Conservation (phyloP, 1,284 basidiomycete genomes). For the Malassezia cuniculi region DNA sequence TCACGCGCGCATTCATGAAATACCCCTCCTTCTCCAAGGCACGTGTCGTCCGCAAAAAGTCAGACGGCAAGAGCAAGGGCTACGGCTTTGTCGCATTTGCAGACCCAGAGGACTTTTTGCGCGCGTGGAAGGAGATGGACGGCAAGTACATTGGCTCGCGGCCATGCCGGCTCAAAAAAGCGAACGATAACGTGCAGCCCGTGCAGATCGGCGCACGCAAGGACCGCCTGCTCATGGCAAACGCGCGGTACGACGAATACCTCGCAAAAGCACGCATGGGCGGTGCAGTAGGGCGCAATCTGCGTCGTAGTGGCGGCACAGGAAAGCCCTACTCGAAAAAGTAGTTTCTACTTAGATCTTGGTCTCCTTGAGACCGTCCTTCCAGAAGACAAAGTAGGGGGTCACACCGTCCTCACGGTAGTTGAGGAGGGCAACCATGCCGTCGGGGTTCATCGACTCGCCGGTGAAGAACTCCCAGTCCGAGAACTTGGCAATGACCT, state of each 20-base stretch:
- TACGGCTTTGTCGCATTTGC: slow-evolving; percentile 96
- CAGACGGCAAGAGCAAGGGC: slow-evolving; percentile 66
- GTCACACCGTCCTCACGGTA: slow-evolving; percentile 53
- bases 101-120: slow-evolving; percentile 94
- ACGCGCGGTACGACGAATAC: slow-evolving; percentile 27
- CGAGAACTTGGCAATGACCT: slow-evolving; percentile 77
- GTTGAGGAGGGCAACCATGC: slow-evolving; percentile 45
- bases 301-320: slow-evolving; percentile 19
- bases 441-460: slow-evolving; percentile 53
- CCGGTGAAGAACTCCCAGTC: slow-evolving; percentile 76
- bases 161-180: slow-evolving; percentile 41
- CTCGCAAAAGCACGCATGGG: slow-evolving; percentile 35
- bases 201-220: slow-evolving; percentile 39
- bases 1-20: slow-evolving; percentile 74
- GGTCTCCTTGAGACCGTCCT: slow-evolving; percentile 42
- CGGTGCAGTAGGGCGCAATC: slow-evolving; percentile 32
- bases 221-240: slow-evolving; percentile 32
- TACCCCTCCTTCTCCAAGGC: slow-evolving; percentile 87
- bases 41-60: slow-evolving; percentile 78
- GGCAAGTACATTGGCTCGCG: slow-evolving; percentile 51
- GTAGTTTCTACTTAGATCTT: slow-evolving; percentile 35
- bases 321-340: slow-evolving; percentile 23
- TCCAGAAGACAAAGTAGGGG: slow-evolving; percentile 53
- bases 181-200: slow-evolving; percentile 27
- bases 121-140: slow-evolving; percentile 99